Base-by-base conservation (phyloP, 2,329 filamentous ascomycete species). In the Rutstroemia sydowiana region DNA sequence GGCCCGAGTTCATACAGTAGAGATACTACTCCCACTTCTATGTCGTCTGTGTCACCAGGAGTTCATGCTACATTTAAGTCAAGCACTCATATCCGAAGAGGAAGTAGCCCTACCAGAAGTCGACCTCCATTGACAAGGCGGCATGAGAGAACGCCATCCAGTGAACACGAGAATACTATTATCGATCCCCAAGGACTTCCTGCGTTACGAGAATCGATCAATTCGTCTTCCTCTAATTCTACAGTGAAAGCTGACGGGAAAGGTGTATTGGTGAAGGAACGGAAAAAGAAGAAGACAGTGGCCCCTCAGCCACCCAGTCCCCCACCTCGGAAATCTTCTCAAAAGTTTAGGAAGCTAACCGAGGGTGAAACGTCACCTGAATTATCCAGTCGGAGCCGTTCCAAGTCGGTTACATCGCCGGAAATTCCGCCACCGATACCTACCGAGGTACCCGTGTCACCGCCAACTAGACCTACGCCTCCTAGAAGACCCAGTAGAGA, bases 21-120 rank as follows among this genome's bases (percentile, higher is more conserved):
- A 56, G 85, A 87, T 54, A 89, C 86, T 1, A 90, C 87, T 3
- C 87, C 87, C 6, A 89, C 85, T 4, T 90, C 87, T 9, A 82
- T 87, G 57, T 85, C 83, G 7, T 90, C 87, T 1, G 84, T 85
- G 60, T 90, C 85, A 14, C 84, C 87, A 3, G 77, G 79, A 3
- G 67, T 84, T 4, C 68, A 80, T 66, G 55, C 73, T 69, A 55
- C 73, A 64, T 59, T 74, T 13, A 65, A 63, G 31, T 40, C 56
- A 16, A 59, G 67, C 23, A 69, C 71, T 45, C 66, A 72, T n/a
- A 75, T 75, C 44, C 43, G 63, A 44, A 75, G 75, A 59, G 78
- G 81, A 65, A 70, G 69, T 50, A 84, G 79, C 61, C 80, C 76
- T 43, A 70, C 74, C 44, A 68, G 75, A 54, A 78, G 72, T 46